phyloP scores from a whole-genome alignment of 1,284 basidiomycete genomes.

The Fomitopsis palustris region DNA sequence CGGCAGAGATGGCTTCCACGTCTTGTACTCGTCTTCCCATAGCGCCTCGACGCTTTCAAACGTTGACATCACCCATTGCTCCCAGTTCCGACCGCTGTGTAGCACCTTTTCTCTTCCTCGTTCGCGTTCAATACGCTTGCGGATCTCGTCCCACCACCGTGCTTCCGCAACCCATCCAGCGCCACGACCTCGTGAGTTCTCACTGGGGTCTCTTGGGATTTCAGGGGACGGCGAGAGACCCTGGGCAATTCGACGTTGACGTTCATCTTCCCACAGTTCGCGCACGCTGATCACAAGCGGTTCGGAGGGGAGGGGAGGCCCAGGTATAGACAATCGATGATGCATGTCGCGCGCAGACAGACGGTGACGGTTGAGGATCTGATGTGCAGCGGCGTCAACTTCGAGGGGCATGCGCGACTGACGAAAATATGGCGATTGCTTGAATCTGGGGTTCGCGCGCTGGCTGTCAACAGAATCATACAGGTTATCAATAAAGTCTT shows the following conservation, averaged over 20 bases:
- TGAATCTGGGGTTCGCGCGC: slow-evolving; percentile 25
- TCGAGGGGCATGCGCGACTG: slow-evolving; percentile 79
- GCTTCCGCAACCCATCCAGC: slow-evolving; percentile 70
- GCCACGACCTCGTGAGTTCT: slow-evolving; percentile 49
- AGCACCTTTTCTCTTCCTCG: slow-evolving; percentile 29
- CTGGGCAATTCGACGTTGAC: slow-evolving; percentile 58
- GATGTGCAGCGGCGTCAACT: slow-evolving; percentile 77
- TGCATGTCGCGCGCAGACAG: slow-evolving; percentile 72
- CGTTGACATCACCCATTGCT: slow-evolving; percentile 78
- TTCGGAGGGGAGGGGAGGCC: slow-evolving; percentile 51
- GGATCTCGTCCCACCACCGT: slow-evolving; percentile 66
- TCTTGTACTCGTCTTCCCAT: slow-evolving; percentile 59
- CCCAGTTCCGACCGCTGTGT: slow-evolving; percentile 38
- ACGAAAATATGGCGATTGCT: slow-evolving; percentile 53
- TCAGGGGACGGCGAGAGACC: slow-evolving; percentile 70
- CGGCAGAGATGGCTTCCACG: slow-evolving; percentile 49
- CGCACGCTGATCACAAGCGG: slow-evolving; percentile 86
- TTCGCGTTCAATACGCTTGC: slow-evolving; percentile 48
- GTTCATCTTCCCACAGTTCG: slow-evolving; percentile 96
- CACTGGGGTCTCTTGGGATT: slow-evolving; percentile 62
- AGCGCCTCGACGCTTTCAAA: slow-evolving; percentile 83
- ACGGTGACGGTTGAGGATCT: slow-evolving; percentile 81
- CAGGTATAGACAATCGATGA: slow-evolving; percentile 63
- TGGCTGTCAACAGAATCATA: slow-evolving; percentile 6
- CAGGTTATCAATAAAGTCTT: slow-evolving; percentile 16